Base-by-base conservation (phyloP, 768 basidiomycete genomes). In the Dacryopinax spathularia region DNA sequence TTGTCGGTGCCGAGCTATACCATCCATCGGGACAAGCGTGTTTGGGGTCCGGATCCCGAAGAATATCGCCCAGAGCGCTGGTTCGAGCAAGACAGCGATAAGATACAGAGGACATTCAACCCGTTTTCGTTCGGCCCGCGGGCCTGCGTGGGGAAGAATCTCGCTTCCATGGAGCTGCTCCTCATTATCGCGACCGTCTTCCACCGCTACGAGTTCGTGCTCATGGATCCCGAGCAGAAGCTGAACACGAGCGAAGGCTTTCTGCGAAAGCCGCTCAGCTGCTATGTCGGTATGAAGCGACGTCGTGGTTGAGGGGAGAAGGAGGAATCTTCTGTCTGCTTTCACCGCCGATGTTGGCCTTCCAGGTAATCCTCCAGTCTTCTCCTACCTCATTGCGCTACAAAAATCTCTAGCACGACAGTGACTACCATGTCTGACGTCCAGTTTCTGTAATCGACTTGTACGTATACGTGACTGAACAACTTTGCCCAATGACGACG, bases 111-210 rank as follows among this genome's bases (percentile, higher is more conserved):
- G 72, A 80, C 85, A 0, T 93, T 92, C 72, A 93, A 93, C 68
- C 88, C 89, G 0, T 93, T 91, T 72, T 90, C 88, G 0, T 81
- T 82, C 65, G 91, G 91, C 1, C 91, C 91, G 16, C 79, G 88
- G 56, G 87, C 84, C 16, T 94, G 91, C 71, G 88, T 94, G 20
- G 91, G 91, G 9, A 80, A 85, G 43, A 92, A 93, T 70, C 75
- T 91, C 39, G 91, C 91, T 1, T 82, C 77, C 66, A 77, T 93
- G 77, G 89, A 93, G 71, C 71, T 94, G 22, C 78, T 84, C 69
- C 80, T 91, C 62, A 92, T 95, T 69, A 74, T 91, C 44, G 81
- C 88, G n/a, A 88, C 88, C 1, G 81, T 93, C 67, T 74, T 90
- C 71, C 80, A 87, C 29, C 80, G 87, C 39, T 94, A 85, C 69